Base-by-base conservation (phyloP, 495 filamentous ascomycete species). In the Penicillium coffeae region DNA sequence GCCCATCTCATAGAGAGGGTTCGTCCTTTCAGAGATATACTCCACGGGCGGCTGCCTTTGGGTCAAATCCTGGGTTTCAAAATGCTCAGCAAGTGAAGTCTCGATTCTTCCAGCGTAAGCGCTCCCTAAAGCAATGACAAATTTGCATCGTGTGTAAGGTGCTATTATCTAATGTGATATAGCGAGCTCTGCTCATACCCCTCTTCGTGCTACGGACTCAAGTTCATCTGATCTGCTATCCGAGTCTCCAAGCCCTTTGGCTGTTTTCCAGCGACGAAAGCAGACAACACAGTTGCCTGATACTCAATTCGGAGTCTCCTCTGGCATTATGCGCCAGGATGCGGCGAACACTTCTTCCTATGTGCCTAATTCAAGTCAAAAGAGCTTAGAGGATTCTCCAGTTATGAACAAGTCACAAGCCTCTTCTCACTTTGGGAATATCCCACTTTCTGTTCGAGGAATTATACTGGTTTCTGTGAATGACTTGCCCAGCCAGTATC, bases 401-500 rank as follows among this genome's bases (percentile, higher is more conserved):
- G 25, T 30, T 30, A 10, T 4, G 25, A 4, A 30, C n/a, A 4
- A 37, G 13, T 13, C 12, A 2, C 13, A 21, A 15, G 47, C 18
- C 7, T 15, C 13, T 25, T 20, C 44, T 10, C 51, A 49, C 3
- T 70, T 68, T 20, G 39, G 53, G 22, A 50, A 70, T 10, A 60
- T 70, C 8, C 68, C 65, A 9, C 40, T 58, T 3, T 66, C 66
- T 3, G 75, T 79, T 16, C 81, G 86, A 56, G 89, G 87, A 0
- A 86, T 94, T 45, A 72, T 76, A 14, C 80, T 98, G 3, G 68
- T 96, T 21, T 80, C 83, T n/a, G 75, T 85, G 10, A 73, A 82
- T 47, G 72, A 80, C 5, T 67, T 98, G 3, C 89, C 92, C 3
- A 89, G 95, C 59, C 83, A 78, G 19, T 83, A 93, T 51, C 80